Evolutionary conservation across 2,329 filamentous ascomycete species (phyloP).

Genomic region (Grosmannia penicillata): DNA sequence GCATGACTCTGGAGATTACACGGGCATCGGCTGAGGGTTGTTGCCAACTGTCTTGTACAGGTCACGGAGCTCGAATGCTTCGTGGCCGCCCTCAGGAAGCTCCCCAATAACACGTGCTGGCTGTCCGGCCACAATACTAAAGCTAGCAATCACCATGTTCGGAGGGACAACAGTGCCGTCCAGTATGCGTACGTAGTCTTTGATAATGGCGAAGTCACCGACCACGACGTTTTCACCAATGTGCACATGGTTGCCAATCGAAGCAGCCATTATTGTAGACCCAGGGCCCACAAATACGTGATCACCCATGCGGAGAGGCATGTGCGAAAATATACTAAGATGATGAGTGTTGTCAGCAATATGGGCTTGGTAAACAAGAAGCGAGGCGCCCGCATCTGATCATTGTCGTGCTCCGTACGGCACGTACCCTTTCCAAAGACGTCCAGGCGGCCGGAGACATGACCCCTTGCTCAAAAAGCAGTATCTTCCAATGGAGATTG

Average conservation of each 20-base stretch:
- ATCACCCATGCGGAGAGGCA: constrained; percentile 83
- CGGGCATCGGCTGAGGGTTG: constrained; percentile 25
- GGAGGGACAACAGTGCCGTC: constrained; percentile 72
- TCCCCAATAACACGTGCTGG: constrained; percentile 72
- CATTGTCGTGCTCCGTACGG: too few species aligned
- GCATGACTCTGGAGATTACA: too few species aligned
- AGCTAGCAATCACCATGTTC: constrained; percentile 85
- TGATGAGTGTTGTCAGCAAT: not conserved
- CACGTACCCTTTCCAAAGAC: constrained; percentile 57
- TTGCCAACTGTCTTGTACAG: constrained; percentile 51
- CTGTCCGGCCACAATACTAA: constrained; percentile 74
- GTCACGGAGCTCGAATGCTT: constrained; percentile 49
- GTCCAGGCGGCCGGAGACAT: constrained; percentile 68
- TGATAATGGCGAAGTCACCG: constrained; percentile 79
- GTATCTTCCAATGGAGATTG: constrained; percentile 82
- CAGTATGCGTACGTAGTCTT: constrained; percentile 81
- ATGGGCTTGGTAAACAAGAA: too few species aligned
- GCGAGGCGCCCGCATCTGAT: too few species aligned
- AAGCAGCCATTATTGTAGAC: constrained; percentile 68
- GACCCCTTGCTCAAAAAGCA: constrained; percentile 72
- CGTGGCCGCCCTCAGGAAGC: constrained; percentile 55
- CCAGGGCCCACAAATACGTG: constrained; percentile 77
- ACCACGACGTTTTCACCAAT: constrained; percentile 67
- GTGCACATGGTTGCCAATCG: constrained; percentile 72
- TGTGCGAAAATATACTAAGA: constrained; percentile 57